These are phyloP conservation scores for Conoideocrella luteorostrata DNA, from an alignment of 2,329 filamentous ascomycete genomes.

Conservation along the genomic window DNA sequence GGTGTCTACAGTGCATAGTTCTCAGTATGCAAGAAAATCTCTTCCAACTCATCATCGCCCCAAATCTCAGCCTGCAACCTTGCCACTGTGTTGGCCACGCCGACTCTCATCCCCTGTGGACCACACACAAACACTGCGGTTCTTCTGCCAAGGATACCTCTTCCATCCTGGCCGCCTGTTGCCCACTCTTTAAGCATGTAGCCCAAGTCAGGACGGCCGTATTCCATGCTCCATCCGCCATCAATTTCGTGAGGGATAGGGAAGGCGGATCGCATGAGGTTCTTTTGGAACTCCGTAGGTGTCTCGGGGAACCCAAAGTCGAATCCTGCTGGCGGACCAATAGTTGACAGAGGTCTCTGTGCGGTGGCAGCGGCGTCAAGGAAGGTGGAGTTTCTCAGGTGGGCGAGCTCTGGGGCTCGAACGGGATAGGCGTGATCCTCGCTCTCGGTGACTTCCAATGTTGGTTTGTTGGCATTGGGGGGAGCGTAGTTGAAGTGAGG, in stretches of 20 bases:
- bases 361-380: constrained; percentile 17
- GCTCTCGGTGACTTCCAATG: constrained; percentile 17
- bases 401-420: constrained; percentile 48
- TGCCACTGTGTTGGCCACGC: constrained; percentile 81
- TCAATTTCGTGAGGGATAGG: constrained; percentile 60
- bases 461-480: constrained; percentile 15
- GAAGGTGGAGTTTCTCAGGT: constrained; percentile 44
- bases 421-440: constrained; percentile 23
- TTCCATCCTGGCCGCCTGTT: constrained; percentile 58
- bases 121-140: constrained; percentile 93
- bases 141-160: constrained; percentile 67
- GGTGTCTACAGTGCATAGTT: constrained; percentile 71
- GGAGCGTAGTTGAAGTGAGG: constrained; percentile 57
- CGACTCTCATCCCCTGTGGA: constrained; percentile 77
- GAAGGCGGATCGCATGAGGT: constrained; percentile 84
- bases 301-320: constrained; percentile 78
- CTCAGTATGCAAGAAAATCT: constrained; percentile 91
- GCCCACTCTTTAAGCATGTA: constrained; percentile 82
- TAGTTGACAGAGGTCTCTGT: constrained; percentile 47
- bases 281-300: constrained; percentile 83
- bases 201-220: constrained; percentile 80
- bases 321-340: constrained; percentile 57
- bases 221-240: constrained; percentile 86
- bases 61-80: constrained; percentile 76
- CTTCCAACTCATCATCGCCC: constrained; percentile 70